Percentiles rank a stretch among this genome's conserved stretches.
Conservation (phyloP, 352 stramenopile genomes). For the Phytophthora sansomeana region DNA sequence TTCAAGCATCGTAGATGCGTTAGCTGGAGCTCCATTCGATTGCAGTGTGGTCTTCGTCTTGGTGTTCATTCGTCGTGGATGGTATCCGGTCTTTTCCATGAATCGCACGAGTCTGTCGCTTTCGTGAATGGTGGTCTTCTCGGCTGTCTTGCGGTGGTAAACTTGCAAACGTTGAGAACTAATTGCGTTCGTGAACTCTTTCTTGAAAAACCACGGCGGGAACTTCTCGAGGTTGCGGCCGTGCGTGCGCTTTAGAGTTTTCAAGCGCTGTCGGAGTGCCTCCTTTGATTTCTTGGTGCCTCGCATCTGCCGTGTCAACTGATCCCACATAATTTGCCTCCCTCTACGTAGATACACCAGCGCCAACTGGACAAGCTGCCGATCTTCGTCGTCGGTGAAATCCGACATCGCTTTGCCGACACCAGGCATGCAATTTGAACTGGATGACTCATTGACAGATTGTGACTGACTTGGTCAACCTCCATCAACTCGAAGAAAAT, state of each 20-base stretch:
- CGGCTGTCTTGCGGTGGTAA: neutral
- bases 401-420: constrained; percentile 45
- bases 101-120: constrained; percentile 4
- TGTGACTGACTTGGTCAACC: constrained; percentile 30
- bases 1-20: constrained; percentile 3
- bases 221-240: constrained; percentile 42
- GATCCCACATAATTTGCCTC: constrained; percentile 42
- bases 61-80: neutral
- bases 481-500: constrained; percentile 29
- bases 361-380: constrained; percentile 61
- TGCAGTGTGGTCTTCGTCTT: neutral
- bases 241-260: constrained; percentile 65
- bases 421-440: neutral
- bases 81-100: constrained; percentile 3
- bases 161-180: neutral
- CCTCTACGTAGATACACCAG: constrained; percentile 13
- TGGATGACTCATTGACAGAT: constrained; percentile 15
- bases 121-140: constrained; percentile 3
- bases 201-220: constrained; percentile 52
- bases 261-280: constrained; percentile 55
- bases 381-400: constrained; percentile 66
- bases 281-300: constrained; percentile 41
- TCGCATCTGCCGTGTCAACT: constrained; percentile 40
- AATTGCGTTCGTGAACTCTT: neutral
- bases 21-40: neutral